Base-by-base conservation (phyloP, 2,329 filamentous ascomycete genomes). In the Alternaria sp. region DNA sequence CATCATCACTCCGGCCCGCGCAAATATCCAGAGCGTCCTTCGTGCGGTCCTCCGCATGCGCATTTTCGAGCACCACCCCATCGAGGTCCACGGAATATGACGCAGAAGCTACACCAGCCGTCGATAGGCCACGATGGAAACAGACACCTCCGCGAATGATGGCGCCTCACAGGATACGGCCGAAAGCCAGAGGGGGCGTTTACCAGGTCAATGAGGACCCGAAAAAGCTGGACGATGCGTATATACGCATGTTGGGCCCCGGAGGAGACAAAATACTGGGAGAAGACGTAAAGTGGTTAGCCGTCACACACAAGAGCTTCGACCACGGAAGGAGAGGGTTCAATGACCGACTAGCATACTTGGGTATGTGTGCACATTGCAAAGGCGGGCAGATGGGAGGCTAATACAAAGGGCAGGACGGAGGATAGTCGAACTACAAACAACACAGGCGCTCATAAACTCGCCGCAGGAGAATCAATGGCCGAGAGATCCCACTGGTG, bases 291-390 rank as follows among this genome's bases (percentile, higher is more conserved):
- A 98, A 97, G 83, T 99, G 96, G 96, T 84, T 98, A 75, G 94
- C 94, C 28, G 88, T 99, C 59, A 99, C 96, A 69, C 96, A 98
- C 81, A 98, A 98, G 87, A 97, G 93, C 81, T 98, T 97, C 77
- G 95, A 99, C 78, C 93, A 98, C 77, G 96, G 94, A 56, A 86
- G 93, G 75, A 90, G 94, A 84, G 95, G 95, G 1, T 97, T 95
- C 83, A 99, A 99, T 79, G 95, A 97, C 75, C 88, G 93, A 66
- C 84, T 99, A 80, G 92, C 93, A n/a, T 93, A 92, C 76, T 84
- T 97, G 57, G 95, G 93, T 96, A 87, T 75, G 59, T 54, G 47
- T 36, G 52, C n/a, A 40, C 26, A 15, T 12, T 25, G n/a, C 30
- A 21, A 13, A n/a, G 36, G 11, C 23, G 44, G 28, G 5, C 32